Percentiles rank a stretch among this genome's conserved stretches.
phyloP scores from a whole-genome alignment of 176 grass and related monocot genomes.

The Oryza nivara region DNA sequence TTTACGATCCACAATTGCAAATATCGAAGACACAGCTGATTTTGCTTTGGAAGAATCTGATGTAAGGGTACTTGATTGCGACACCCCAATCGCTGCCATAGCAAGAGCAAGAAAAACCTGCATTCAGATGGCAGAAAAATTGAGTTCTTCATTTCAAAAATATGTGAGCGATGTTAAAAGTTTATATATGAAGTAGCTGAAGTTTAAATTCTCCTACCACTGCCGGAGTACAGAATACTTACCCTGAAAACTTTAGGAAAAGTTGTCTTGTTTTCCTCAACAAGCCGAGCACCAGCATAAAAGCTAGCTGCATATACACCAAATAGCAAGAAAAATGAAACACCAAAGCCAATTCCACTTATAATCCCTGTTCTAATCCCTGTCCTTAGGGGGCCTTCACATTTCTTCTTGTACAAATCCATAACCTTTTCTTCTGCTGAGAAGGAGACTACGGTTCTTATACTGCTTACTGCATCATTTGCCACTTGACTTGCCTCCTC shows the following conservation, averaged over 20 bases:
- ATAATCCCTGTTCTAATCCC: constrained; percentile 88
- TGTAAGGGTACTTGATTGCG: constrained; percentile 90
- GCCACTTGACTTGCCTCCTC: constrained; percentile 95
- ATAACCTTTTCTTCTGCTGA: constrained; percentile 91
- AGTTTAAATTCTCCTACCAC: neutral
- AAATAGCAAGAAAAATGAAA: constrained; percentile 94
- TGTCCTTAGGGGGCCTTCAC: constrained; percentile 71
- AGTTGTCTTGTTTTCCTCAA: constrained; percentile 74
- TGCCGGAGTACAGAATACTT: constrained; percentile 2
- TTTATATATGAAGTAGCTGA: constrained; percentile 1
- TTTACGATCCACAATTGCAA: constrained; percentile 84
- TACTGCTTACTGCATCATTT: constrained; percentile 88
- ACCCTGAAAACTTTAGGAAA: constrained; percentile 96
- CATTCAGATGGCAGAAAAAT: constrained; percentile 13
- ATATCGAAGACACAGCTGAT: constrained; percentile 83
- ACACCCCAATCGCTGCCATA: constrained; percentile 96
- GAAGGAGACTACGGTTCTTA: constrained; percentile 89
- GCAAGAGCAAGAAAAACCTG: constrained; percentile 97
- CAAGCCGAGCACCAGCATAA: constrained; percentile 92
- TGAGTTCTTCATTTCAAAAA: constrained; percentile 14
- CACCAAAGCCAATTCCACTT: constrained; percentile 83
- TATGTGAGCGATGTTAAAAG: neutral
- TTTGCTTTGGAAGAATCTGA: constrained; percentile 91
- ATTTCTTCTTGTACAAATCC: constrained; percentile 87
- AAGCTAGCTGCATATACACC: constrained; percentile 93